Evolutionary conservation across 2,329 filamentous ascomycete species (phyloP), one percentile per base, ranked within the genome.

Genomic region (Calonectria montana): DNA sequence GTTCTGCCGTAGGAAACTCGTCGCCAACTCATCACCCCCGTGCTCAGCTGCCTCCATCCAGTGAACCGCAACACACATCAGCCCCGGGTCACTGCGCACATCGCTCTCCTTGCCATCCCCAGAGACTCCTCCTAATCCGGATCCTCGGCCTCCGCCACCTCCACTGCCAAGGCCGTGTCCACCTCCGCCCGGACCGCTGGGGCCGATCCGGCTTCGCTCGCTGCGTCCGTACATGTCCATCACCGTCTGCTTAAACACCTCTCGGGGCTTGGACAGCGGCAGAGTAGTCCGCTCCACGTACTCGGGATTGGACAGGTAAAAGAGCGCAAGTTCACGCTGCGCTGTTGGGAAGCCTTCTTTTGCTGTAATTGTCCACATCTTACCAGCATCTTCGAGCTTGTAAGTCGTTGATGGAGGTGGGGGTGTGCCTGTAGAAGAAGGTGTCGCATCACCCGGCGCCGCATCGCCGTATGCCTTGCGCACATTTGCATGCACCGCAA

Each of bases 11-110:
- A 98, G 85, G 84, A 96, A 96, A 81, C 93, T 93, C 81, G 91
- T 92, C 23, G 96, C 96, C 76, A 97, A 86, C 80, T 93, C 90
- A 81, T 98, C 96, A 1, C 95, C 95, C n/a, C 95, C 95, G 67
- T 90, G 89, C 77, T 94, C 94, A 43, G 94, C 95, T 75, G 94
- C 88, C 85, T 96, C 94, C 95, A 98, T 98, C 96, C 96, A 98
- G 86, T 98, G 96, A 83, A 97, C 92, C 12, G 96, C 96, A 69
- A 98, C 91, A 79, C 96, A 98, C 94, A 98, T 97, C 48, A 95
- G 91, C 66, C 93, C 93, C 2, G 94, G 94, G 81, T 98, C 95
- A 71, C 92, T 95, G 76, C 94, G 83, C 41, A 90, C 87, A 71
- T 90, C 83, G 21, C 85, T 85, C 59, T 87, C 84, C 65, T 83